Evolutionary conservation across 805 yeast species (phyloP).

Genomic region (Ogataea corticis): DNA sequence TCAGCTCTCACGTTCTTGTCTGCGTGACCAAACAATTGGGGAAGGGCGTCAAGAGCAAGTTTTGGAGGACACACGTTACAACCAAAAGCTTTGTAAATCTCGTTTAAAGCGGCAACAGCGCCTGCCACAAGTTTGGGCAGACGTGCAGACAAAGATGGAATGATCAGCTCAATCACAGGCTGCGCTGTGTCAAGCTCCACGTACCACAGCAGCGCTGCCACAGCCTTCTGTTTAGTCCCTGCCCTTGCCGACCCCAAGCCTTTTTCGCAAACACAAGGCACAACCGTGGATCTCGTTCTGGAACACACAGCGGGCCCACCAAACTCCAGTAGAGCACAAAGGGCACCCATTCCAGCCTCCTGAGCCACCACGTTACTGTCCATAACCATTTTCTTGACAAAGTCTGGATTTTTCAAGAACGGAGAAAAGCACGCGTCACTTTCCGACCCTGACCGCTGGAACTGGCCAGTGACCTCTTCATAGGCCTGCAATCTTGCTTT

Average conservation of each 20-base stretch:
- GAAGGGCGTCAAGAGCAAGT: conserved; percentile 54
- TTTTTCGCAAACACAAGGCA: conserved; percentile 70
- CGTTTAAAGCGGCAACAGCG: conserved; percentile 54
- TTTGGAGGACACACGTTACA: conserved; percentile 60
- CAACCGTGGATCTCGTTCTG: conserved; percentile 43
- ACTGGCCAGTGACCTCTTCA: conserved; percentile 56
- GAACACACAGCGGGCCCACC: conserved; percentile 49
- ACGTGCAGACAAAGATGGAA: conserved; percentile 61
- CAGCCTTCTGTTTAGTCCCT: conserved; percentile 66
- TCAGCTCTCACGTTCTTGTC: conserved; percentile 85
- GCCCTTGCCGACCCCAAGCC: conserved; percentile 75
- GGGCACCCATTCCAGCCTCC: conserved; percentile 68
- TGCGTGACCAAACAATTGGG: conserved; percentile 78
- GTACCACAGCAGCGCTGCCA: conserved; percentile 59
- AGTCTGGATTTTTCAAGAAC: conserved; percentile 52
- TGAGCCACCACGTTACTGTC: conserved; percentile 93
- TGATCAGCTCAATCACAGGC: conserved; percentile 62
- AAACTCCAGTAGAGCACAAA: conserved; percentile 53
- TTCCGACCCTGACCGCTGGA: conserved; percentile 54
- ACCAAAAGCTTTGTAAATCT: conserved; percentile 62
- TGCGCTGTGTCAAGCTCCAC: conserved; percentile 69
- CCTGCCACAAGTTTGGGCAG: conserved; percentile 81
- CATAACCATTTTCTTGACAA: conserved; percentile 57
- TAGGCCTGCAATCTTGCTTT: conserved; percentile 83
- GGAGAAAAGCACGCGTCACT: conserved; percentile 55